Evolutionary conservation across 2,329 filamentous ascomycete genomes (phyloP).

Genomic region (Cladophialophora psammophila): DNA sequence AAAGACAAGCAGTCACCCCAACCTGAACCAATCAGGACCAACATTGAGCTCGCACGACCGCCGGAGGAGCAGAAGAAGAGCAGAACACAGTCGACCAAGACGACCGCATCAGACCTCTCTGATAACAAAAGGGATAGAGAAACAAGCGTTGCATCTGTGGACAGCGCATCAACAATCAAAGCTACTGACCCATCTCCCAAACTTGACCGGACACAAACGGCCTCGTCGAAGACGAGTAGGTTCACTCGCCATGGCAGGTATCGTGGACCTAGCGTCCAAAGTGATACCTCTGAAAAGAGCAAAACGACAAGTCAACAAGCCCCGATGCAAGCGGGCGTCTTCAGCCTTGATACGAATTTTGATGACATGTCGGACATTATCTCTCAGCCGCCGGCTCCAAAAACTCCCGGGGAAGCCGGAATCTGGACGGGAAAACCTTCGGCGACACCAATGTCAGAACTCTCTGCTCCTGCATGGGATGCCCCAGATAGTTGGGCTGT

Average conservation of each 20-base stretch:
- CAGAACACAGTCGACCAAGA: slow-evolving; percentile 33
- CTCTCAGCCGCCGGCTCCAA: slow-evolving; percentile 67
- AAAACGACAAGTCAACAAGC: slow-evolving; percentile 51
- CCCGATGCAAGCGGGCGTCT: slow-evolving; percentile 64
- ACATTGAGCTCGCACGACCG: slow-evolving; percentile 34
- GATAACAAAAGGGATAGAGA: slow-evolving; percentile 41
- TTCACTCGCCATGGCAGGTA: slow-evolving; percentile 34
- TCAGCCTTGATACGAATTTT: slow-evolving; percentile 85
- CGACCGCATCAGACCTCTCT: slow-evolving; percentile 22
- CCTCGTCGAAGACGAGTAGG: slow-evolving; percentile 37
- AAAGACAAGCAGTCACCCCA: slow-evolving; percentile 51
- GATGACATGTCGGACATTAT: slow-evolving; percentile 92
- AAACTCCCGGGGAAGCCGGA: slow-evolving; percentile 65
- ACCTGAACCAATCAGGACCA: slow-evolving; percentile 38
- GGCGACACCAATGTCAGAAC: slow-evolving; percentile 45
- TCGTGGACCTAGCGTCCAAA: slow-evolving; percentile 41
- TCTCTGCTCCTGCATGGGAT: slow-evolving; percentile 74
- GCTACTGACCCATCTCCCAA: slow-evolving; percentile 39
- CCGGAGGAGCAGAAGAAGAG: slow-evolving; percentile 36
- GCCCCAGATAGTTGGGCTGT: slow-evolving; percentile 98
- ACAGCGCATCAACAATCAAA: slow-evolving; percentile 44
- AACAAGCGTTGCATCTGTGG: slow-evolving; percentile 44
- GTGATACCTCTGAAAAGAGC: slow-evolving; percentile 61
- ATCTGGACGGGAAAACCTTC: slow-evolving; percentile 45
- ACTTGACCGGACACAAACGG: slow-evolving; percentile 39